phyloP scores from a whole-genome alignment of 2,329 filamentous ascomycete species.

The Setomelanomma holmii region DNA sequence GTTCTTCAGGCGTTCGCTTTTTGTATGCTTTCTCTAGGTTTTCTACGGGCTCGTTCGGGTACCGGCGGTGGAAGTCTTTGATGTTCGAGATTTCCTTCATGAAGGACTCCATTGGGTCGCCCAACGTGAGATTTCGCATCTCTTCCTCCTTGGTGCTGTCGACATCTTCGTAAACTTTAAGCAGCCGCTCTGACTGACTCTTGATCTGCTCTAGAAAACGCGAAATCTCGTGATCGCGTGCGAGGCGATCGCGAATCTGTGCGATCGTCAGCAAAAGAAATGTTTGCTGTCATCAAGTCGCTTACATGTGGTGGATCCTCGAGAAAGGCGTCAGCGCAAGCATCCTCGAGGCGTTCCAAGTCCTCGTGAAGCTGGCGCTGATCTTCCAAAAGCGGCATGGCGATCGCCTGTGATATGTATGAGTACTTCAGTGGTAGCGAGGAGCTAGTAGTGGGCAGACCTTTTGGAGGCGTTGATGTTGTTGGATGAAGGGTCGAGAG shows the following conservation, averaged over 20 bases:
- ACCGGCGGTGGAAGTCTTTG: conserved; percentile 86
- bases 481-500: conserved; percentile 19
- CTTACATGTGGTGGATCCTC: conserved; percentile 88
- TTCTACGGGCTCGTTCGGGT: conserved; percentile 93
- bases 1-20: conserved; percentile 69
- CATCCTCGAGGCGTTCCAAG: conserved; percentile 93
- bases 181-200: conserved; percentile 78
- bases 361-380: conserved; percentile 95
- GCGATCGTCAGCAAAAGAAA: conserved; percentile 10
- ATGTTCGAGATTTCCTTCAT: conserved; percentile 83
- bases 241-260: conserved; percentile 85
- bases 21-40: conserved; percentile 95
- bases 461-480: conserved; percentile 25
- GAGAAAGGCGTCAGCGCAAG: conserved; percentile 83
- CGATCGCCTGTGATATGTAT: conserved; percentile 27
- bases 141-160: conserved; percentile 76
- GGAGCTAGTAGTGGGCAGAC: conserved; percentile 25
- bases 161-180: conserved; percentile 84
- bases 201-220: conserved; percentile 89
- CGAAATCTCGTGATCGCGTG: conserved; percentile 89
- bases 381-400: conserved; percentile 82
- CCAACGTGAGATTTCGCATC: conserved; percentile 81
- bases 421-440: conserved; percentile 19
- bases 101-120: conserved; percentile 89
- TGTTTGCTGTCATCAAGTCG: too few species aligned